Evolutionary conservation across 2,329 filamentous ascomycete genomes (phyloP).

Genomic region (Penicillium sp.): DNA sequence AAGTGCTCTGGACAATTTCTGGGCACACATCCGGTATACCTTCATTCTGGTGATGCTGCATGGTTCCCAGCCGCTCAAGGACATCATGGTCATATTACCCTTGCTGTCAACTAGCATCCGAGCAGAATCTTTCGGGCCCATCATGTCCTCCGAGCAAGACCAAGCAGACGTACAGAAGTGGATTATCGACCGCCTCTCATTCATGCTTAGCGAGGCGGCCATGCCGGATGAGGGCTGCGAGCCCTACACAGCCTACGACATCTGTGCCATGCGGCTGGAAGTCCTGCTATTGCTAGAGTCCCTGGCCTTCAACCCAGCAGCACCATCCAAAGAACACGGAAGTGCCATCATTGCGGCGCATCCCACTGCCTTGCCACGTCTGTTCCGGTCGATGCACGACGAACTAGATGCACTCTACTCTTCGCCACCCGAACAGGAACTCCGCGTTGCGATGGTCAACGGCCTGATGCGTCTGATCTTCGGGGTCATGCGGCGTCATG

Average conservation of each 20-base stretch:
- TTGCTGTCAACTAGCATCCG: slow-evolving; percentile 59
- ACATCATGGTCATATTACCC: slow-evolving; percentile 57
- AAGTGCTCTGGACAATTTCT: slow-evolving; percentile 51
- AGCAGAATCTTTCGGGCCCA: slow-evolving; percentile 56
- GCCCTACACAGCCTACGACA: slow-evolving; percentile 40
- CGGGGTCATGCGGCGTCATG: slow-evolving; percentile 61
- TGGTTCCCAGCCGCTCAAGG: slow-evolving; percentile 57
- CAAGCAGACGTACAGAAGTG: slow-evolving; percentile 47
- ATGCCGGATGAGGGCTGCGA: slow-evolving; percentile 46
- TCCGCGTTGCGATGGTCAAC: slow-evolving; percentile 58
- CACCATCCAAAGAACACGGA: slow-evolving; percentile 63
- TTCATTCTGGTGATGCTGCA: slow-evolving; percentile 62
- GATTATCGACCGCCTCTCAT: slow-evolving; percentile 59
- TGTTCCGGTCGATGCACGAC: slow-evolving; percentile 75
- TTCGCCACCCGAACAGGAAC: slow-evolving; percentile 46
- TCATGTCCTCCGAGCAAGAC: slow-evolving; percentile 43
- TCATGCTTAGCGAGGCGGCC: slow-evolving; percentile 58
- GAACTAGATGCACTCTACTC: slow-evolving; percentile 65
- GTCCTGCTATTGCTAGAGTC: slow-evolving; percentile 47
- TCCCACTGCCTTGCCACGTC: slow-evolving; percentile 68
- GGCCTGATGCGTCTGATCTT: slow-evolving; percentile 62
- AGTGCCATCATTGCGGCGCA: slow-evolving; percentile 67
- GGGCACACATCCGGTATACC: slow-evolving; percentile 58
- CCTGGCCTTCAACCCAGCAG: slow-evolving; percentile 48
- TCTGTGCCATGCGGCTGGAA: slow-evolving; percentile 47